Base-by-base conservation (phyloP, 2,329 filamentous ascomycete species). In the Cadophora sp. region DNA sequence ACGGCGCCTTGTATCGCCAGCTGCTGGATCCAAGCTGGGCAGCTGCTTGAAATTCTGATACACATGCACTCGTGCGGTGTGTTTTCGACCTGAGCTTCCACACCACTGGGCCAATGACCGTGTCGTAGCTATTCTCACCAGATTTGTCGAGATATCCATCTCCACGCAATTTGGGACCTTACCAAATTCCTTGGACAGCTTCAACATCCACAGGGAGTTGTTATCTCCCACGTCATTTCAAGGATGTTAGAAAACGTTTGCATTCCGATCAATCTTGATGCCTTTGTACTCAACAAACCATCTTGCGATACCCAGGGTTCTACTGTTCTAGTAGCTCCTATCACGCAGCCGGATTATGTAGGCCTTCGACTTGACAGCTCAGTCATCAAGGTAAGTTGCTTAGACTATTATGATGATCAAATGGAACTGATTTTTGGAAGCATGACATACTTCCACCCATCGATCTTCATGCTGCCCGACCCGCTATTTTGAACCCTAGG, bases 331-430 rank as follows among this genome's bases (percentile, higher is more conserved):
- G 82, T 83, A 59, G 74, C 73, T 0, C 81, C 82, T 33, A 79
- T 83, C 51, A 80, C 78, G 0, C 81, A 83, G 66, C 82, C 82
- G 7, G 82, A 83, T 74, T 84, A 83, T 74, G 81, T 79, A 0
- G 80, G 79, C 51, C 73, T 84, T 0, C 79, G 64, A 30, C 30
- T 66, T 7, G 51, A 59, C 8, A 62, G 50, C 45, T 56, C 51
- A 27, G 80, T 79, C 0, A 67, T 81, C 3, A 77, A 81, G 20
- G 62, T 64, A 45, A 59, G 36, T 22, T 30, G 30, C 33, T 39
- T 6, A 53, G 55, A 24, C 18, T 43, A 3, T n/a, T 11, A 22
- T 4, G 30, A n/a, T n/a, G n/a, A n/a, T 36, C 43, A 3, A n/a
- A 20, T 22, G 20, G 8, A 30, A 33, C 51, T 64, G 24, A 64